Percentiles rank a stretch among this genome's conserved stretches.
Evolutionary conservation across 2,329 filamentous ascomycete species (phyloP).

Genomic region (Curvularia sp.): DNA sequence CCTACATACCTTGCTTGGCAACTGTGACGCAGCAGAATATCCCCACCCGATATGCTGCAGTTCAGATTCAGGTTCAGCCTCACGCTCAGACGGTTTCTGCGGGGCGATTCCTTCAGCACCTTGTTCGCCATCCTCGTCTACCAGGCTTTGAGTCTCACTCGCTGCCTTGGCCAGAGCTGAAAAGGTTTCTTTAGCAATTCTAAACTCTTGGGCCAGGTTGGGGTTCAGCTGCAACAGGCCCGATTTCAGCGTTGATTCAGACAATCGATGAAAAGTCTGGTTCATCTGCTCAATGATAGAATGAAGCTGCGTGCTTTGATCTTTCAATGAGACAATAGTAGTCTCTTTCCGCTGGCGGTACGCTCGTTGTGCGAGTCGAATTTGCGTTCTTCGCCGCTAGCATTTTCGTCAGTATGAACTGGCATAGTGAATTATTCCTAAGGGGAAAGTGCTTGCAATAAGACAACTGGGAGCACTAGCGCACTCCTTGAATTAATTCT

Average conservation of each 20-base stretch:
- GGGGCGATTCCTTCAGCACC: conserved; percentile 12
- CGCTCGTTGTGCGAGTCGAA: conserved; percentile 83
- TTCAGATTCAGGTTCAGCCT: conserved; percentile 17
- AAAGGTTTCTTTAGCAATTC: conserved; percentile 65
- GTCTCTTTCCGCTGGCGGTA: conserved; percentile 86
- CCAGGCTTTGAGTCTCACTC: conserved; percentile 42
- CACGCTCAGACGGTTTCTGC: conserved; percentile 11
- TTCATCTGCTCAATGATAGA: conserved; percentile 76
- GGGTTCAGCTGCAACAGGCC: conserved; percentile 66
- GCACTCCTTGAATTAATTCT: neutral
- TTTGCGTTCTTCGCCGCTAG: conserved; percentile 83
- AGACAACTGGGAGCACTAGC: neutral
- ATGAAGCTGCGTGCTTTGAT: conserved; percentile 73
- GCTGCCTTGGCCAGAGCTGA: conserved; percentile 60
- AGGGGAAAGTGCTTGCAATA: neutral
- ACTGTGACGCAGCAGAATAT: conserved; percentile 23
- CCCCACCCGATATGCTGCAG: conserved; percentile 39
- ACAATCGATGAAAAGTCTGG: conserved; percentile 71
- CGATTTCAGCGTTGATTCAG: conserved; percentile 66
- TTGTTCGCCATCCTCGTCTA: conserved; percentile 36
- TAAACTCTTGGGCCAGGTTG: conserved; percentile 65
- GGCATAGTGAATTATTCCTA: neutral
- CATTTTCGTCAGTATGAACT: conserved; percentile 18
- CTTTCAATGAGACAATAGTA: conserved; percentile 76
- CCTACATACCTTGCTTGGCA: conserved; percentile 2